Percentiles rank a stretch among this genome's conserved stretches.
Evolutionary conservation across 2,329 filamentous ascomycete species (phyloP).

Genomic region (Trichoderma arundinaceum): DNA sequence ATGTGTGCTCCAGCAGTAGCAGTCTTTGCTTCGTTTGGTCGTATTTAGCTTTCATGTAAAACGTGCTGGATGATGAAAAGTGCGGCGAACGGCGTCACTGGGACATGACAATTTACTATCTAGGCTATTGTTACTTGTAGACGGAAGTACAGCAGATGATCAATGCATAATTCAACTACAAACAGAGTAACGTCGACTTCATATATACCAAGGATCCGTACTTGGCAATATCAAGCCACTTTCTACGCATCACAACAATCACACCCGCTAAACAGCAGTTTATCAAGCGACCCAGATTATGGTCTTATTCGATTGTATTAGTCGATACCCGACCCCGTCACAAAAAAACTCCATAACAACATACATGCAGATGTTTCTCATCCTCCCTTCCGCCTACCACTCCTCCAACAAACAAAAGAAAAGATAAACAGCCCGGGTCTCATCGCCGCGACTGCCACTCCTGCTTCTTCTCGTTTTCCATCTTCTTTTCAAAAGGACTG

Average conservation of each 20-base stretch:
- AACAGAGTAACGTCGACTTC: too few species aligned
- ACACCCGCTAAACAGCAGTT: background rate
- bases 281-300: background rate
- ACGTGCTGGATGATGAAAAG: too few species aligned
- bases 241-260: background rate
- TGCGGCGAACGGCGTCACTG: conserved; percentile 11
- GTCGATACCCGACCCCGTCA: conserved; percentile 14
- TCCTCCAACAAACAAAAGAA: too few species aligned
- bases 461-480: background rate
- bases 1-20: background rate
- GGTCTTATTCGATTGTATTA: conserved; percentile 26
- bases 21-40: background rate
- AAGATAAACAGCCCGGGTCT: background rate
- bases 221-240: too few species aligned
- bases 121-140: too few species aligned
- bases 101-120: background rate
- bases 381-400: background rate
- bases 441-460: background rate
- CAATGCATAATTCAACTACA: too few species aligned
- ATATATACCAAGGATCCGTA: too few species aligned
- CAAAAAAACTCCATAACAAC: conserved; percentile 26
- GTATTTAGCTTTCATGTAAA: background rate
- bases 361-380: conserved; percentile 26
- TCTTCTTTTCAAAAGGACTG: background rate
- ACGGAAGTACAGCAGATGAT: too few species aligned